A percentile compares a stretch with the other conserved stretches of the same genome.
These are phyloP conservation scores for Termitomyces sp. DNA, from an alignment of 768 basidiomycete species.

Conservation along the genomic window DNA sequence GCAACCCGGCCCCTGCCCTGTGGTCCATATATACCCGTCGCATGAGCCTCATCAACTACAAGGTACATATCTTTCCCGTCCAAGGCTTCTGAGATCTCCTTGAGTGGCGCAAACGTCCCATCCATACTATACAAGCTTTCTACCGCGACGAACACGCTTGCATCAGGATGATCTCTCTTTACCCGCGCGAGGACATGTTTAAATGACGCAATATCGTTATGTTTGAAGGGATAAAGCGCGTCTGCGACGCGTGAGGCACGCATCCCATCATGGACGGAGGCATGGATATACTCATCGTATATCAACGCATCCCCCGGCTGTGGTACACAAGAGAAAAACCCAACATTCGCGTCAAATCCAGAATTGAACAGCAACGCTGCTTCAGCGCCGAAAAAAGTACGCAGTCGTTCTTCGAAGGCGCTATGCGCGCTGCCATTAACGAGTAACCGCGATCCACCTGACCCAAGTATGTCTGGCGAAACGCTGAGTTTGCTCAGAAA, in stretches of 20 bases:
- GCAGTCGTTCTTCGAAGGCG: constrained; percentile 66
- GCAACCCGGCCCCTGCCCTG: constrained; percentile 73
- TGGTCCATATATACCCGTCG: constrained; percentile 85
- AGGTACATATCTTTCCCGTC: constrained; percentile 66
- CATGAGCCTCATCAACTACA: constrained; percentile 90
- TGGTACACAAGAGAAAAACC: constrained; percentile 78
- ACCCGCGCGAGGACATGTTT: constrained; percentile 38
- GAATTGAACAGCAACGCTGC: constrained; percentile 86
- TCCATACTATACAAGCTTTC: constrained; percentile 97
- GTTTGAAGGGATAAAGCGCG: constrained; percentile 49
- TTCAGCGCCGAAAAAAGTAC: constrained; percentile 52
- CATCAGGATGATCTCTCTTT: constrained; percentile 25
- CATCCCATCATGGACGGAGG: constrained; percentile 88
- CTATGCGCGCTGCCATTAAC: constrained; percentile 71
- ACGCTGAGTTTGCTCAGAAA: constrained; percentile 52
- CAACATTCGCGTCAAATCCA: constrained; percentile 90
- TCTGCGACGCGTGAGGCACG: constrained; percentile 50
- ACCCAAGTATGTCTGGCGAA: constrained; percentile 67
- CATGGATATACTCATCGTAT: constrained; percentile 87
- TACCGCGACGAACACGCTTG: constrained; percentile 75
- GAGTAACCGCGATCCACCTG: constrained; percentile 83
- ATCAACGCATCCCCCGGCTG: constrained; percentile 73
- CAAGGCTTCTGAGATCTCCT: constrained; percentile 56
- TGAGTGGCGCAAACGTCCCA: constrained; percentile 80
- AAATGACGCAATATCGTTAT: constrained; percentile 63